Evolutionary conservation across 1,284 basidiomycete genomes (phyloP).

Genomic region (Austroboletus novae-zelandiae): DNA sequence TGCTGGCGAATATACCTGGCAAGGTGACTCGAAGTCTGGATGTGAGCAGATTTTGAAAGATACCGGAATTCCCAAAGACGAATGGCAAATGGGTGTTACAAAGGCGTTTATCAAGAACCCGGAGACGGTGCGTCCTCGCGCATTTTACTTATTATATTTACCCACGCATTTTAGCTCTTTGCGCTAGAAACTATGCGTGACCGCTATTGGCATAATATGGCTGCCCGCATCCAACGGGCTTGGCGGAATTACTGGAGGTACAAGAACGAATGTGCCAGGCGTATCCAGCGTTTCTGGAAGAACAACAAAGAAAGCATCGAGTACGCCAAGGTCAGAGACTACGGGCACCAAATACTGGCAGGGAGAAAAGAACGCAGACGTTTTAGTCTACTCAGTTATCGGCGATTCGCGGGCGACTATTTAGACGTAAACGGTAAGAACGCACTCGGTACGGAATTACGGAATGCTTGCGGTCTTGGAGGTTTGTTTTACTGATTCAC

Average conservation of each 20-base stretch:
- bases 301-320: constrained; percentile 94
- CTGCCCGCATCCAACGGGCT: constrained; percentile 92
- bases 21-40: constrained; percentile 86
- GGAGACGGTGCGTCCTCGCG: constrained; percentile 71
- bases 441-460: constrained; percentile 79
- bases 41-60: constrained; percentile 94
- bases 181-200: constrained; percentile 99
- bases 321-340: constrained; percentile 88
- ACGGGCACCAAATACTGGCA: constrained; percentile 90
- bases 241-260: constrained; percentile 96
- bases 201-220: constrained; percentile 99
- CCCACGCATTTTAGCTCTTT: constrained; percentile 66
- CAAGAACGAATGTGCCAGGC: constrained; percentile 91
- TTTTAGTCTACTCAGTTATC: constrained; percentile 91
- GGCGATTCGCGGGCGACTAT: constrained; percentile 97
- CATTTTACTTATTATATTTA: neutral
- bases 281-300: constrained; percentile 98
- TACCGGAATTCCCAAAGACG: constrained; percentile 92
- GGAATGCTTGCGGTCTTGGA: constrained; percentile 71
- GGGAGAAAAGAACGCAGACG: constrained; percentile 92
- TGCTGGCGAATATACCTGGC: constrained; percentile 98
- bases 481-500: constrained; percentile 45
- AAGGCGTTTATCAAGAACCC: constrained; percentile 99
- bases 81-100: constrained; percentile 99
- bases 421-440: constrained; percentile 85